These are phyloP conservation scores for Hemileia vastatrix DNA, from an alignment of 1,284 basidiomycete genomes.

Conservation along the genomic window DNA sequence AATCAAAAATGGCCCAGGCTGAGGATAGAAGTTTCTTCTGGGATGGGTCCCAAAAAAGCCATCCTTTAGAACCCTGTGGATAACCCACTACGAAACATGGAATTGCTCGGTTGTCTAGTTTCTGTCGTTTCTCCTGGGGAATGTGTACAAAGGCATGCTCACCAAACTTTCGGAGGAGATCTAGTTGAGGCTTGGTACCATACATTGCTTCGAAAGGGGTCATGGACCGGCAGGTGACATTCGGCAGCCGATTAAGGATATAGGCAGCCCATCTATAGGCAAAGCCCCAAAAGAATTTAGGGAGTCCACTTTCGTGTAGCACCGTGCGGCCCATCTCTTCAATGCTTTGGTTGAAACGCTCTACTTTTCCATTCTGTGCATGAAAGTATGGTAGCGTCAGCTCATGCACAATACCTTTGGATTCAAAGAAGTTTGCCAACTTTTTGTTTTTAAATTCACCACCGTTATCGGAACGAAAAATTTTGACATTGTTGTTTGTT, in stretches of 20 bases:
- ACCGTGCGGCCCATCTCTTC: background rate
- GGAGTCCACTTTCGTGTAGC: background rate
- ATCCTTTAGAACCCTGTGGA: background rate
- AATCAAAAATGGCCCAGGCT: too few relatives aligned
- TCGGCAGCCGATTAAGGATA: background rate
- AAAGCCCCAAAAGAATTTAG: background rate
- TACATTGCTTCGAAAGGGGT: background rate
- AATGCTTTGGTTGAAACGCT: background rate
- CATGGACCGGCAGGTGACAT: background rate
- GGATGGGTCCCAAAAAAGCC: too few relatives aligned
- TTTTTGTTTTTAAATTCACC: too few relatives aligned
- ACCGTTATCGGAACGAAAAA: too few relatives aligned
- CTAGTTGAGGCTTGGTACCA: background rate
- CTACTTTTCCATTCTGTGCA: background rate
- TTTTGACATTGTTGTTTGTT: too few relatives aligned
- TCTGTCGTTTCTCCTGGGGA: background rate
- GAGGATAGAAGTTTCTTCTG: too few relatives aligned
- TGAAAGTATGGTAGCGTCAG: background rate
- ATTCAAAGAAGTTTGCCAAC: too few relatives aligned
- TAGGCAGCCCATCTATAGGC: background rate
- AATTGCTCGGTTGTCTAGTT: background rate
- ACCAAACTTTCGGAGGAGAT: background rate
- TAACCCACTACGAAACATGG: background rate
- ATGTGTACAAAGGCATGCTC: background rate
- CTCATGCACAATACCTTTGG: too few relatives aligned